Conservation (phyloP, 202 grass and related monocot species). For the Panicum hallii region DNA sequence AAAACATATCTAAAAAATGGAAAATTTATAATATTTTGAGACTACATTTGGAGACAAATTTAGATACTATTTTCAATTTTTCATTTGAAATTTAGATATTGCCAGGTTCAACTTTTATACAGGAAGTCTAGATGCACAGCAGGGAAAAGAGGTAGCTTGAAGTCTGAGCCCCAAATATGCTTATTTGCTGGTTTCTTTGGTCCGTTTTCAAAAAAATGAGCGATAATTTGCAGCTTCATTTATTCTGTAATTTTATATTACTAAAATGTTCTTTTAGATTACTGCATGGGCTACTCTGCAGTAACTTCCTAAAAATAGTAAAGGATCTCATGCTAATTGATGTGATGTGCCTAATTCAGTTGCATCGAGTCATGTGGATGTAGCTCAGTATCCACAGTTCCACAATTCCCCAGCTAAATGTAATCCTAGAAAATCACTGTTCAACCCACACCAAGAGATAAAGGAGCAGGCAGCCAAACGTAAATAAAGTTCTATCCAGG, state of each 20-base stretch:
- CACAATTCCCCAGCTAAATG: background rate
- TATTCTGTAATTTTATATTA: background rate
- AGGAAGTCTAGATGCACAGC: background rate
- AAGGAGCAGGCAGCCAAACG: background rate
- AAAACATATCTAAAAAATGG: too few species aligned
- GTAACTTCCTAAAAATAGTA: constrained; percentile 22
- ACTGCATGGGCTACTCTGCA: background rate
- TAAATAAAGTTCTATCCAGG: background rate
- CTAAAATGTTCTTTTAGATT: constrained; percentile 23
- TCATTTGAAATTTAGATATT: background rate
- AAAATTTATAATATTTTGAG: background rate
- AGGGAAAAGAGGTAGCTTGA: background rate
- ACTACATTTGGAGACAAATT: background rate
- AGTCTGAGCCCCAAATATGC: background rate
- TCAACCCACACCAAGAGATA: background rate
- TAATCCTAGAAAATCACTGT: background rate
- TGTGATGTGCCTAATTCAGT: constrained; percentile 30
- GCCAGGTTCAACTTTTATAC: background rate
- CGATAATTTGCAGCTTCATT: constrained; percentile 3
- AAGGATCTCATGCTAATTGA: background rate
- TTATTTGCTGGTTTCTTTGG: constrained; percentile 16
- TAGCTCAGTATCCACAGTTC: background rate
- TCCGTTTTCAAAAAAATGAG: background rate
- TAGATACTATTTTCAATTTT: background rate
- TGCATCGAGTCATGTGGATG: constrained; percentile 7